phyloP scores from a whole-genome alignment of 305 asterid genomes.

The Lippia alba region DNA sequence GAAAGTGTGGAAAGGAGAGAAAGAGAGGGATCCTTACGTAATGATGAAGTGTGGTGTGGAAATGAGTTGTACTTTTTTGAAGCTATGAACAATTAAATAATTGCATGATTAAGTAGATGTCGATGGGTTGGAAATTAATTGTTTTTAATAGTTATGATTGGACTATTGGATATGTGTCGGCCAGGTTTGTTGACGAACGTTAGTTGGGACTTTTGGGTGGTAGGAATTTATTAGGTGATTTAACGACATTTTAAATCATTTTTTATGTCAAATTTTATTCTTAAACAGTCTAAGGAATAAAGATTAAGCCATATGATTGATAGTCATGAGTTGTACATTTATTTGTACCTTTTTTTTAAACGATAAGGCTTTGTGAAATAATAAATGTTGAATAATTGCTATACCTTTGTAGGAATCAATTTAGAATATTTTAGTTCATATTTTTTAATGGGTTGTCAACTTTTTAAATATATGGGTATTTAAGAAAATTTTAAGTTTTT shows the following conservation, averaged over 20 bases:
- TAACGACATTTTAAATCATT: neutral
- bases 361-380: too few species aligned
- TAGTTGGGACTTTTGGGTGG: conserved; percentile 36
- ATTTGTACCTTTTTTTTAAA: too few species aligned
- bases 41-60: neutral
- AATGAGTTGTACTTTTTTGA: conserved; percentile 9
- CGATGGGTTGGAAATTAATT: conserved; percentile 22
- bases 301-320: too few species aligned
- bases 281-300: too few species aligned
- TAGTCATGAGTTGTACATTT: too few species aligned
- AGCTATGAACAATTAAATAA: conserved; percentile 23
- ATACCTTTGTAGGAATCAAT: too few species aligned
- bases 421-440: too few species aligned
- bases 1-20: neutral
- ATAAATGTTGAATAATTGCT: too few species aligned
- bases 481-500: too few species aligned
- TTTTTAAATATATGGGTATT: too few species aligned
- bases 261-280: too few species aligned
- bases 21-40: neutral
- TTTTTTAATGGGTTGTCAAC: too few species aligned
- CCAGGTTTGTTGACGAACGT: conserved; percentile 43
- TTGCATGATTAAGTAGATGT: conserved; percentile 19
- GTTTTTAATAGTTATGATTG: neutral
- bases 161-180: conserved; percentile 39
- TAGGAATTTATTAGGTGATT: conserved; percentile 45